A percentile compares a stretch with the other conserved stretches of the same genome.
Evolutionary conservation across 2,329 filamentous ascomycete genomes (phyloP).

Genomic region (Fusarium luffae): DNA sequence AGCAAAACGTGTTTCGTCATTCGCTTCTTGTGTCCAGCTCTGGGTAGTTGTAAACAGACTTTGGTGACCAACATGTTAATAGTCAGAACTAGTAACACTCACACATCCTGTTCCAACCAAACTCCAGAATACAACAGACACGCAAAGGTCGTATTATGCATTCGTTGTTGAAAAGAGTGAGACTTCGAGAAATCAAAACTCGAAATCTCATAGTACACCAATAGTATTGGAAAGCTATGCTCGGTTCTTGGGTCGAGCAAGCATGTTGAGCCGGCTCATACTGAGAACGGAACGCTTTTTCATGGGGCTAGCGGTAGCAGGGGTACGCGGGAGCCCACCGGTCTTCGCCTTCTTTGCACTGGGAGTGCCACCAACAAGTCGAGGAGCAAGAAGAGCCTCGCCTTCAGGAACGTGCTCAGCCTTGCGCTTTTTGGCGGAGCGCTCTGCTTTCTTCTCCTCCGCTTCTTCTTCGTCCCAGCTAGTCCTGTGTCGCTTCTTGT

Average conservation of each 20-base stretch:
- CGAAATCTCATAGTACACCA: background rate
- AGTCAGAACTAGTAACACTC: conserved; percentile 8
- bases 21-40: conserved; percentile 22
- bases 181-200: background rate
- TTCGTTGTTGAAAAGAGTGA: conserved; percentile 15
- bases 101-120: background rate
- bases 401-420: conserved; percentile 61
- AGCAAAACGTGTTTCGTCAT: conserved; percentile 40
- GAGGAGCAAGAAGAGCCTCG: conserved; percentile 63
- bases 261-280: conserved; percentile 69
- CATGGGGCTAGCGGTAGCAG: conserved; percentile 55
- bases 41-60: conserved; percentile 1
- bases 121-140: conserved; percentile 8
- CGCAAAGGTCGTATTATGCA: conserved; percentile 40
- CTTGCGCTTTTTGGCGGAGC: conserved; percentile 70
- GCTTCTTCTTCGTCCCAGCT: conserved; percentile 67
- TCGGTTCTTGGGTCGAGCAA: conserved; percentile 69
- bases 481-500: conserved; percentile 73
- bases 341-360: conserved; percentile 51
- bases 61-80: background rate
- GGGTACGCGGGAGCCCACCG: conserved; percentile 36
- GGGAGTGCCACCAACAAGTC: conserved; percentile 54
- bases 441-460: conserved; percentile 59
- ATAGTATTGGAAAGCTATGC: conserved; percentile 49
- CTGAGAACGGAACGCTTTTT: conserved; percentile 66